These are phyloP conservation scores for Venturia carpophila DNA, from an alignment of 2,329 filamentous ascomycete species.

Conservation along the genomic window DNA sequence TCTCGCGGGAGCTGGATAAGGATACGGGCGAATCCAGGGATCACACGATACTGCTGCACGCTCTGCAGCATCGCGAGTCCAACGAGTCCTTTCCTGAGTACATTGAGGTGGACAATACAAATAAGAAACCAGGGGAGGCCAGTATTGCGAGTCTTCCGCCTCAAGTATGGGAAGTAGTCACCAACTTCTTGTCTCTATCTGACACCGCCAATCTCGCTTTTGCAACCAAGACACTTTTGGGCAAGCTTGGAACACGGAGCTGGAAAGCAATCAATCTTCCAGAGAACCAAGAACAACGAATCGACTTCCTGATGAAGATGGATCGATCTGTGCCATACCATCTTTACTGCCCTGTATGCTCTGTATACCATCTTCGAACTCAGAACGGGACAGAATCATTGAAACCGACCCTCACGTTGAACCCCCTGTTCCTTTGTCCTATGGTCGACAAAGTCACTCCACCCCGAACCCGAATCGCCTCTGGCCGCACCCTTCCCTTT, in stretches of 20 bases:
- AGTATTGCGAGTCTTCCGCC: conserved; percentile 4
- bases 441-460: conserved; percentile 43
- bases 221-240: conserved; percentile 6
- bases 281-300: conserved; percentile 39
- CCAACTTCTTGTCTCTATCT: background rate
- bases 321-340: conserved; percentile 47
- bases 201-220: conserved; percentile 9
- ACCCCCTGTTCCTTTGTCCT: conserved; percentile 51
- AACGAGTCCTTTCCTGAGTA: background rate
- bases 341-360: conserved; percentile 53
- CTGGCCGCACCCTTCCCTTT: conserved; percentile 49
- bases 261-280: conserved; percentile 23
- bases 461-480: conserved; percentile 47
- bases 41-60: background rate
- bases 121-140: conserved; percentile 12
- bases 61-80: conserved; percentile 5
- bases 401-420: conserved; percentile 46
- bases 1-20: background rate
- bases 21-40: conserved; percentile 1
- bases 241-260: background rate
- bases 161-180: conserved; percentile 3
- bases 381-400: conserved; percentile 47
- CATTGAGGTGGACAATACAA: conserved; percentile 1
- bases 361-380: conserved; percentile 47
- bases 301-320: conserved; percentile 45